Evolutionary conservation across 176 grass and related monocot species (phyloP).

Genomic region (Leersia perrieri): DNA sequence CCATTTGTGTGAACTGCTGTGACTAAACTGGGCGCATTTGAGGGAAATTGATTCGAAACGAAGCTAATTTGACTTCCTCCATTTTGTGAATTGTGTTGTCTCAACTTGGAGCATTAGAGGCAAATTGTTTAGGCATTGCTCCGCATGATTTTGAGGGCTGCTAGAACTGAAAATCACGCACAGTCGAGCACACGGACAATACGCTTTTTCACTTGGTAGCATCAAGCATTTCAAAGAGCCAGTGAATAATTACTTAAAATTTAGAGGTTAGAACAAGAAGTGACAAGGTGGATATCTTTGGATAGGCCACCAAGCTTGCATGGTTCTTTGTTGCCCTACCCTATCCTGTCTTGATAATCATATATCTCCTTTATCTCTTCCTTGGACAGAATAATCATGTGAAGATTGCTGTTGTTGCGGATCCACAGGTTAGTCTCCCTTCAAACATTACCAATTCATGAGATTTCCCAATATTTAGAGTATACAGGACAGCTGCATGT

Average conservation of each 20-base stretch:
- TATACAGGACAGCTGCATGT: background rate
- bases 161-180: background rate
- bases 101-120: background rate
- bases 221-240: background rate
- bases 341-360: background rate
- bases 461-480: background rate
- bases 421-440: constrained; percentile 70
- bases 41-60: background rate
- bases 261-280: background rate
- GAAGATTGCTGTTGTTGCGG: constrained; percentile 78
- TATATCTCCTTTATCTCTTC: constrained; percentile 24
- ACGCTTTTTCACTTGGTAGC: background rate
- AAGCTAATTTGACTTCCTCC: background rate
- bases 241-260: background rate
- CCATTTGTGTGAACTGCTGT: background rate
- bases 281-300: background rate
- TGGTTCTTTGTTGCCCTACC: background rate
- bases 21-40: background rate
- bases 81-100: background rate
- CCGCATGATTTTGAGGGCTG: background rate
- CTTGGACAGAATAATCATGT: constrained; percentile 53
- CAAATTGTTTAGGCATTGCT: background rate
- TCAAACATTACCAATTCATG: background rate
- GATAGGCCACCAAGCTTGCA: background rate
- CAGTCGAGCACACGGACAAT: background rate